phyloP scores from a whole-genome alignment of 345 rosid species.

The Adansonia digitata region DNA sequence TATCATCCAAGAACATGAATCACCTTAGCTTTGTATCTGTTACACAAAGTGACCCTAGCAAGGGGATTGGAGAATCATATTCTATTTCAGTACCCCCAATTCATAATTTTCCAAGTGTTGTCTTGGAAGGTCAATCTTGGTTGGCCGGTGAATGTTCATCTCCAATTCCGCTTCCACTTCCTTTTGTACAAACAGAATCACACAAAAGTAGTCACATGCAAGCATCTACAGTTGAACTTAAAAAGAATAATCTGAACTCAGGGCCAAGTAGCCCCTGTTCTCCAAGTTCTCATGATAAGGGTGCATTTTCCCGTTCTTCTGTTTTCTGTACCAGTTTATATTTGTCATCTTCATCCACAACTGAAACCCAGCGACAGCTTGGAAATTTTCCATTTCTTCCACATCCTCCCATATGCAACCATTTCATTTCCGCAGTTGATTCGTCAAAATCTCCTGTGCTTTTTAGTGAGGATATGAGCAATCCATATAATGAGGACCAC shows the following conservation, averaged over 20 bases:
- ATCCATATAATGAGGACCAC: not conserved
- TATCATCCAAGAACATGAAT: not conserved
- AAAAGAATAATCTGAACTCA: not conserved
- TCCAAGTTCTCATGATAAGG: not conserved
- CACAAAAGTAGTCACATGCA: no score
- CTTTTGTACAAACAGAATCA: no score
- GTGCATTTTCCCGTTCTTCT: not conserved
- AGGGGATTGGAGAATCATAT: conserved; percentile 30
- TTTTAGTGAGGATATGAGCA: not conserved
- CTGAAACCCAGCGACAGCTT: not conserved
- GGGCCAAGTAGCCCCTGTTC: not conserved
- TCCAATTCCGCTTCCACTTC: not conserved
- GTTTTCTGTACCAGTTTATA: conserved; percentile 2
- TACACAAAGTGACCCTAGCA: conserved; percentile 25
- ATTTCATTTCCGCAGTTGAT: not conserved
- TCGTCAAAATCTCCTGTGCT: not conserved
- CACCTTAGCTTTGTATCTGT: conserved; percentile 17
- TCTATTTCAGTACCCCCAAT: conserved; percentile 13
- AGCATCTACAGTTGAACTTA: not conserved
- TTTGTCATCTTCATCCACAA: not conserved
- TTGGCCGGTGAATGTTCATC: not conserved
- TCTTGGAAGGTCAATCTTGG: not conserved
- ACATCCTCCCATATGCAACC: not conserved
- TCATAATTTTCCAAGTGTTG: not conserved
- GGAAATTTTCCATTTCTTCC: conserved; percentile 1